phyloP scores from a whole-genome alignment of 139 green algal genomes.

The Micromonas pusilla region DNA sequence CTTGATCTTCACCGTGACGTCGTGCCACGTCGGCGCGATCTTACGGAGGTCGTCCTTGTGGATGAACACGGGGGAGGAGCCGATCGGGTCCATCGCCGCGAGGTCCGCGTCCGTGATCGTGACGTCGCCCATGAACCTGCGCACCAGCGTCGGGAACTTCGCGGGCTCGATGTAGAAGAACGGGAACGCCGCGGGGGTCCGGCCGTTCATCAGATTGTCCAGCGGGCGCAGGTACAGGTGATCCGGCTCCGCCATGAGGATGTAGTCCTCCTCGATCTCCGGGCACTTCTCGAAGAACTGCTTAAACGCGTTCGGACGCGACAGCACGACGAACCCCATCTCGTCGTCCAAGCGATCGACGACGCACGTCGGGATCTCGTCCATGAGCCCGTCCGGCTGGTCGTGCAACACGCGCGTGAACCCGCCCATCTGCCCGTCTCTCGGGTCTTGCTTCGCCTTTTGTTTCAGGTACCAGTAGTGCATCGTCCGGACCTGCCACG shows the following conservation, averaged over 20 bases:
- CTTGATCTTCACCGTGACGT: constrained; percentile 83
- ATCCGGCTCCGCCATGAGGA: constrained; percentile 96
- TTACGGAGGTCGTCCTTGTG: constrained; percentile 60
- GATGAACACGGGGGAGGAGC: constrained; percentile 82
- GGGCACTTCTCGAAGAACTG: constrained; percentile 71
- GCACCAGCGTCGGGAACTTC: constrained; percentile 43
- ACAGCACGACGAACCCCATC: constrained; percentile 87
- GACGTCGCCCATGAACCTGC: constrained; percentile 30
- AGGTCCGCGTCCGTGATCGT: constrained; percentile 29
- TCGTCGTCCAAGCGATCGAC: constrained; percentile 60
- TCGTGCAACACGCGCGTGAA: constrained; percentile 94
- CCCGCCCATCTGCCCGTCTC: constrained; percentile 79
- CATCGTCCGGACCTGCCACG: constrained; percentile 56
- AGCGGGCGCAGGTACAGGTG: constrained; percentile 89
- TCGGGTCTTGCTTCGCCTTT: constrained; percentile 33
- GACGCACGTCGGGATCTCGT: constrained; percentile 90
- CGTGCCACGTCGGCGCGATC: constrained; percentile 75
- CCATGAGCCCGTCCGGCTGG: constrained; percentile 78
- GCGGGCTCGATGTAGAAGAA: constrained; percentile 97
- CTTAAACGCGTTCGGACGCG: constrained; percentile 85
- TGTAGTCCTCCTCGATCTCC: constrained; percentile 66
- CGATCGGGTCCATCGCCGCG: constrained; percentile 39
- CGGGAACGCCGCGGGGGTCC: constrained; percentile 72
- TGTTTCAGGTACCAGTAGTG: constrained; percentile 57
- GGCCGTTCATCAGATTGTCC: constrained; percentile 80